Base-by-base conservation (phyloP, 2,329 filamentous ascomycete species). In the Penicillium vulpinum region DNA sequence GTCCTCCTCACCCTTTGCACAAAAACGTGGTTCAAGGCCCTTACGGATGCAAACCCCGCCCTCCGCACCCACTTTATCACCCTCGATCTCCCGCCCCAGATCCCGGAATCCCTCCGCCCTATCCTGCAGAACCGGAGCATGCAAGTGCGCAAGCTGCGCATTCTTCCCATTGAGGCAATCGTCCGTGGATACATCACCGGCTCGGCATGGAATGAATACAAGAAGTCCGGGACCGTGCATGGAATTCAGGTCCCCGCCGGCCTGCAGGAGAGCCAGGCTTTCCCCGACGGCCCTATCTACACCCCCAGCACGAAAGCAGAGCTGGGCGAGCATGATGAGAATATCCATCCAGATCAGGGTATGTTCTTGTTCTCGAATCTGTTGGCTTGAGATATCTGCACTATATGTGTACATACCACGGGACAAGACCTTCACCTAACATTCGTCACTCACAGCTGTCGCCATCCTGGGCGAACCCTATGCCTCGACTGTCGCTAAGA, bases 101-200 rank as follows among this genome's bases (percentile, higher is more conserved):
- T 85, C 57, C 76, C 78, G 18, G 60, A 69, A 7, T 70, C 72
- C 1, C 81, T 89, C 58, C 79, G 75, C 22, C 73, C 77, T 16
- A 74, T 83, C 36, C 77, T 88, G 45, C 81, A 84, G 53, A 80
- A 84, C 65, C 87, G 91, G 58, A 86, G 83, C 71, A 95, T 96
- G 91, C 83, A 86, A 63, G 89, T 93, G 54, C 85, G 87, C 60
- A 85, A 85, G 62, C 81, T 91, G 56, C 84, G 87, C 66, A 85
- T 94, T 61, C 85, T 95, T 57, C 89, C 90, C 24, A 81, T 95
- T 61, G 90, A 93, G 76, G 89, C 87, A 41, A 93, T 93, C 60
- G 90, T 95, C n/a, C 86, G 91, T 56, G 92, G 92, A 64, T 96
- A 96, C 78, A 86, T 96, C 71, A 92, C 92, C 6, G 92, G 92